Evolutionary conservation across 108 stramenopile genomes (phyloP).

Genomic region (Cylindrotheca fusiformis): DNA sequence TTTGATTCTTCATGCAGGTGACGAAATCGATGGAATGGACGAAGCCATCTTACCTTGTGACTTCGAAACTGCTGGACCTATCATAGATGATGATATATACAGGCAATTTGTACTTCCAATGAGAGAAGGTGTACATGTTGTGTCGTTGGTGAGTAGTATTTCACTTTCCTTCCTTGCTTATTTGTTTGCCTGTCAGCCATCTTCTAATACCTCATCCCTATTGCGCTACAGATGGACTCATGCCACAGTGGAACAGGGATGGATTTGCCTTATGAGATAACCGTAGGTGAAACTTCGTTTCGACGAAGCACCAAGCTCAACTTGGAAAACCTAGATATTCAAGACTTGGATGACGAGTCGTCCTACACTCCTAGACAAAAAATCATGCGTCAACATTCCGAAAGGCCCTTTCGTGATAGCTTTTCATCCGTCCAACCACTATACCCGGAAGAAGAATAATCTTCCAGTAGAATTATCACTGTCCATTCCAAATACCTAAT

Average conservation of each 20-base stretch:
- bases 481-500: too few species aligned
- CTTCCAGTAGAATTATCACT: too few species aligned
- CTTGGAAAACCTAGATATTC: neutral
- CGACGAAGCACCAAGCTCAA: neutral
- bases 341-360: neutral
- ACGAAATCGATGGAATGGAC: conserved; percentile 73
- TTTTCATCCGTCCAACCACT: too few species aligned
- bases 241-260: conserved; percentile 81
- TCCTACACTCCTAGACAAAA: neutral
- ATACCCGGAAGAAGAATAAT: too few species aligned
- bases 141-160: conserved; percentile 37
- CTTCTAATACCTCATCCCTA: too few species aligned
- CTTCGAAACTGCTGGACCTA: conserved; percentile 55
- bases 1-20: conserved; percentile 21
- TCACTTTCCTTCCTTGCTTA: too few species aligned
- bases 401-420: neutral
- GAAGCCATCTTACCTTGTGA: conserved; percentile 88
- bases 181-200: too few species aligned
- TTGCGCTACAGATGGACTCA: conserved; percentile 53
- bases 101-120: conserved; percentile 63
- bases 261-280: conserved; percentile 58
- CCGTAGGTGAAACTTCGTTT: conserved; percentile 36
- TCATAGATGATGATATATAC: conserved; percentile 74
- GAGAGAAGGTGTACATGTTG: conserved; percentile 57
- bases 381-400: neutral